Conservation (phyloP, 805 yeast species). For the Scheffersomyces ergatensis region DNA sequence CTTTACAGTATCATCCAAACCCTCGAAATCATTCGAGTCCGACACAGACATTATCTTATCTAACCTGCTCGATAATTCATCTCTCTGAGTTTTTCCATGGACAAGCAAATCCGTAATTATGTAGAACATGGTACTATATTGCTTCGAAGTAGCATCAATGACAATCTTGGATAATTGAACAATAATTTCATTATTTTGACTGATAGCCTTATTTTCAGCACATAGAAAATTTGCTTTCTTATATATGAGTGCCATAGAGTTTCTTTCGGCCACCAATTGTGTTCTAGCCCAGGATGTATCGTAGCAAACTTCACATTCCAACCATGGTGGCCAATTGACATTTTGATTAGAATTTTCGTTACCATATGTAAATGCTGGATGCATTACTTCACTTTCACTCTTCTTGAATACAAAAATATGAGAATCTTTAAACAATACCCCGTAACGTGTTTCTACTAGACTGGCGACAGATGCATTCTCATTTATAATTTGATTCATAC, state of each 20-base stretch:
- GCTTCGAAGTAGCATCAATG: constrained; percentile 34
- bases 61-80: constrained; percentile 36
- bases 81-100: constrained; percentile 21
- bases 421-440: constrained; percentile 54
- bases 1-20: constrained; percentile 26
- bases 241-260: constrained; percentile 41
- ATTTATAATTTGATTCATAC: constrained; percentile 33
- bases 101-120: constrained; percentile 34
- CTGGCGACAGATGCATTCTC: constrained; percentile 14
- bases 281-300: constrained; percentile 36
- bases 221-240: constrained; percentile 53
- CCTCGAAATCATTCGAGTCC: constrained; percentile 34
- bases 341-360: constrained; percentile 54
- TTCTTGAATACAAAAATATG: constrained; percentile 48
- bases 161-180: constrained; percentile 38
- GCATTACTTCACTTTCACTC: constrained; percentile 15
- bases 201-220: constrained; percentile 18
- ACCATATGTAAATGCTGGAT: constrained; percentile 44
- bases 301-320: constrained; percentile 66
- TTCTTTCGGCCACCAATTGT: constrained; percentile 33
- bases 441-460: constrained; percentile 53
- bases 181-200: constrained; percentile 25
- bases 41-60: constrained; percentile 35
- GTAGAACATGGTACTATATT: constrained; percentile 35
- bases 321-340: constrained; percentile 83